Evolutionary conservation across 1,139 yeast genomes (phyloP).

Genomic region (Suzukiozyma palmioleophila): DNA sequence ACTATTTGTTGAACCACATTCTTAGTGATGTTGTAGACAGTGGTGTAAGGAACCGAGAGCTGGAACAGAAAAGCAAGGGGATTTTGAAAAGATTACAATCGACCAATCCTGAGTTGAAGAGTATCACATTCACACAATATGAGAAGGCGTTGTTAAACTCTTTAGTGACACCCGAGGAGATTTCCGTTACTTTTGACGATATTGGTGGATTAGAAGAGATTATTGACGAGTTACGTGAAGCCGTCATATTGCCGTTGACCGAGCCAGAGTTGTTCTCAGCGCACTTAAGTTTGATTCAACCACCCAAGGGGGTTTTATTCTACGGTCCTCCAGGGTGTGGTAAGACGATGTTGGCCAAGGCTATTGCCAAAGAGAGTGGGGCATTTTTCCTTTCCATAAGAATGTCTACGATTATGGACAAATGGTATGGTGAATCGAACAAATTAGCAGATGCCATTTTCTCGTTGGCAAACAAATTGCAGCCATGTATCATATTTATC

Average conservation of each 20-base stretch:
- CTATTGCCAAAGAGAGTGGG: slow-evolving; percentile 86
- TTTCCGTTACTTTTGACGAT: slow-evolving; percentile 68
- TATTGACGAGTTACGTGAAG: slow-evolving; percentile 79
- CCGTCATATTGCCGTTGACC: slow-evolving; percentile 84
- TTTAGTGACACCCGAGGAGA: slow-evolving; percentile 83
- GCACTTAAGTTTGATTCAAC: slow-evolving; percentile 65
- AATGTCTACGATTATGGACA: slow-evolving; percentile 94
- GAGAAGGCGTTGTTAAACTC: slow-evolving; percentile 72
- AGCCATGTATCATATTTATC: slow-evolving; percentile 92
- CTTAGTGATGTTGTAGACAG: slow-evolving; percentile 50
- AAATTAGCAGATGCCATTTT: slow-evolving; percentile 92
- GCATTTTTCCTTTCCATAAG: slow-evolving; percentile 89
- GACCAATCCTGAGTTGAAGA: slow-evolving; percentile 55
- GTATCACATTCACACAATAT: slow-evolving; percentile 61
- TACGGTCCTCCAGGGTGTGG: slow-evolving; percentile 99
- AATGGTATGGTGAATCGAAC: slow-evolving; percentile 97
- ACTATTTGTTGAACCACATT: slow-evolving; percentile 61
- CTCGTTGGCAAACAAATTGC: slow-evolving; percentile 81
- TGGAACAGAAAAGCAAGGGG: slow-evolving; percentile 61
- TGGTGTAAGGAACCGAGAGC: slow-evolving; percentile 53
- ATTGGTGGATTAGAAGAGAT: slow-evolving; percentile 85
- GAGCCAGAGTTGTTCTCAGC: slow-evolving; percentile 60
- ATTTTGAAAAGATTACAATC: slow-evolving; percentile 57
- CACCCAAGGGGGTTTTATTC: slow-evolving; percentile 90
- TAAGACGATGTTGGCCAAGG: slow-evolving; percentile 95